A percentile compares a stretch with the other conserved stretches of the same genome.
Evolutionary conservation across 1,284 basidiomycete species (phyloP).

Genomic region (Neonothopanus nambi): DNA sequence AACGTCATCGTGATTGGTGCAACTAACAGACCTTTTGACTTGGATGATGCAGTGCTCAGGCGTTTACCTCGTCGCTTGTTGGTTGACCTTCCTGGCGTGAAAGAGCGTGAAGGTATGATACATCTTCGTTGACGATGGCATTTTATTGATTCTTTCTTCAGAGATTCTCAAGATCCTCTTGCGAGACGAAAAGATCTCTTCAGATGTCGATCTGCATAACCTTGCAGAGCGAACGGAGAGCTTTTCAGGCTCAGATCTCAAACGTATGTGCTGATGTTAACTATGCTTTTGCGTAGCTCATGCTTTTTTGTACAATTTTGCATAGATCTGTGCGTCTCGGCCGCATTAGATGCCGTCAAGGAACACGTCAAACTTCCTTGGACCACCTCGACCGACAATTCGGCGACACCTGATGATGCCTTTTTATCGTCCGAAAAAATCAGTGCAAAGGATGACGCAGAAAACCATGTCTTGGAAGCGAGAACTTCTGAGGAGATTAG

Average conservation of each 20-base stretch:
- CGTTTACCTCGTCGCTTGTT: conserved; percentile 81
- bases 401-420: background rate
- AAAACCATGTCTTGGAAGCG: background rate
- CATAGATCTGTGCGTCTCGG: conserved; percentile 85
- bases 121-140: background rate
- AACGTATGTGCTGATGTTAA: conserved; percentile 60
- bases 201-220: conserved; percentile 63
- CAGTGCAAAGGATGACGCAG: background rate
- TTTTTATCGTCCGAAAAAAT: background rate
- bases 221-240: conserved; percentile 78
- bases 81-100: conserved; percentile 82
- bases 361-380: conserved; percentile 81
- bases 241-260: conserved; percentile 93
- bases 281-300: conserved; percentile 18
- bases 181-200: conserved; percentile 70
- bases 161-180: conserved; percentile 85
- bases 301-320: conserved; percentile 7
- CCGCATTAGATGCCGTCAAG: conserved; percentile 87
- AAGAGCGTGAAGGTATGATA: conserved; percentile 73
- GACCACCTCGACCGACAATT: conserved; percentile 30
- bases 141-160: conserved; percentile 29
- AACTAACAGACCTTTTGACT: conserved; percentile 86
- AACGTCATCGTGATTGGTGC: conserved; percentile 93
- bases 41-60: conserved; percentile 84
- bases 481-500: background rate